Evolutionary conservation across 495 filamentous ascomycete genomes (phyloP).

Genomic region (Podospora pseudoanserina): DNA sequence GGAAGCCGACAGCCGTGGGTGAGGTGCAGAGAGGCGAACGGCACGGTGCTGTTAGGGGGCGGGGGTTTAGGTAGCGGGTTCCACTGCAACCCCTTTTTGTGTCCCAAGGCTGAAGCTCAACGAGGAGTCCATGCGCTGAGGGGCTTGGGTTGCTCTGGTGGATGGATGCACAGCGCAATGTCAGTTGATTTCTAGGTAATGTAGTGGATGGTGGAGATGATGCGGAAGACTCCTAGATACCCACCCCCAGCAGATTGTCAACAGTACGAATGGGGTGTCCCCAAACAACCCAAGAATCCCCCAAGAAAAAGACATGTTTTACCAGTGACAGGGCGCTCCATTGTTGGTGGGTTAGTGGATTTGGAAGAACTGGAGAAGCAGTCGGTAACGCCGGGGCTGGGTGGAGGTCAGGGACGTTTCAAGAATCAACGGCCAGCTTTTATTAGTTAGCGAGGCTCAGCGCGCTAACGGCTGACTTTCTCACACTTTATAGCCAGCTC

Average conservation of each 20-base stretch:
- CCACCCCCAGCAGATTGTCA: too few relatives aligned
- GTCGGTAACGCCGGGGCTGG: not conserved
- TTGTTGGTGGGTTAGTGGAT: not conserved
- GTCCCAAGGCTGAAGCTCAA: not conserved
- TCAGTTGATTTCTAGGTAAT: not conserved
- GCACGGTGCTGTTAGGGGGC: not conserved
- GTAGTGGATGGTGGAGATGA: not conserved
- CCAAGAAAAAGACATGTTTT: not conserved
- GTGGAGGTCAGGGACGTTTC: conserved; percentile 2
- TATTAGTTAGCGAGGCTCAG: conserved; percentile 4
- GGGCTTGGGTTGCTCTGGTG: not conserved
- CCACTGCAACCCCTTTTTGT: conserved; percentile 2
- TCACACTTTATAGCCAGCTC: not conserved
- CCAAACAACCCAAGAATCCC: not conserved
- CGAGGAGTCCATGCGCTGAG: not conserved
- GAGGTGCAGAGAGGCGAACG: not conserved
- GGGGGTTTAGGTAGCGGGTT: not conserved
- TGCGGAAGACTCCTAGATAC: not conserved
- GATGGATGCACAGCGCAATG: not conserved
- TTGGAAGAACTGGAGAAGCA: not conserved
- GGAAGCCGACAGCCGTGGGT: conserved; percentile 1
- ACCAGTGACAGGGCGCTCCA: not conserved
- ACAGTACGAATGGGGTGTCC: too few relatives aligned
- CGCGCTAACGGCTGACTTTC: conserved; percentile 3
- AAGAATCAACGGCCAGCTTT: conserved; percentile 1